These are phyloP conservation scores for Cladophialophora yegresii DNA, from an alignment of 2,329 filamentous ascomycete genomes.

Conservation along the genomic window DNA sequence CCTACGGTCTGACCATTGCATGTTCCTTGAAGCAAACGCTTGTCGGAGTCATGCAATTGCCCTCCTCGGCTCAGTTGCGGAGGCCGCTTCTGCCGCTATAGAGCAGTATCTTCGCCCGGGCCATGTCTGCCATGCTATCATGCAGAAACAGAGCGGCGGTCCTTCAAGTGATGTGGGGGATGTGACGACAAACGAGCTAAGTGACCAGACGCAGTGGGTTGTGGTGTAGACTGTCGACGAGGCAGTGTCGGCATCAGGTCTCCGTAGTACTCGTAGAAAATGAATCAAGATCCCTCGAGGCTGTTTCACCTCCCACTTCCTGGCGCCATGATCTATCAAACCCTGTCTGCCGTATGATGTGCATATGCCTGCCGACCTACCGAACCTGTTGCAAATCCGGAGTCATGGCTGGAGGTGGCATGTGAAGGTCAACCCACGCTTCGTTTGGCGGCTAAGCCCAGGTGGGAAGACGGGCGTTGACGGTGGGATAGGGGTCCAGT, in stretches of 20 bases:
- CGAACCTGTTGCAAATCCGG: no score
- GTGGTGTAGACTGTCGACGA: neutral
- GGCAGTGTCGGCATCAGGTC: neutral
- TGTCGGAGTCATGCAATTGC: neutral
- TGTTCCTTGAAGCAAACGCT: neutral
- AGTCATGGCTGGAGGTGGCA: neutral
- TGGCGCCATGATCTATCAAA: neutral
- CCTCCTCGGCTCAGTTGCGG: neutral
- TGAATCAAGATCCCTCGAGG: no score
- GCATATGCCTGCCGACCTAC: neutral
- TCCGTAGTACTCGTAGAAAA: no score
- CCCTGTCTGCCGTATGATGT: neutral
- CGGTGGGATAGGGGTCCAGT: constrained; percentile 6
- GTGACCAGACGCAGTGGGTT: neutral
- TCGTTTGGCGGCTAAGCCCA: neutral
- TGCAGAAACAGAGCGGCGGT: neutral
- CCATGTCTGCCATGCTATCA: neutral
- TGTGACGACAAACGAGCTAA: neutral
- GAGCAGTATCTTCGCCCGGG: neutral
- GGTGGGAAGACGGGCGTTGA: neutral
- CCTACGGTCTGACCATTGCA: constrained; percentile 2
- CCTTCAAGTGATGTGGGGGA: neutral
- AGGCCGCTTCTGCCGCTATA: neutral
- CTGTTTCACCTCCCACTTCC: neutral
- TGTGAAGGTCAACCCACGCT: neutral